These are phyloP conservation scores for Entomortierella parvispora DNA, from an alignment of 192 early-diverging fungal genomes.

Conservation along the genomic window DNA sequence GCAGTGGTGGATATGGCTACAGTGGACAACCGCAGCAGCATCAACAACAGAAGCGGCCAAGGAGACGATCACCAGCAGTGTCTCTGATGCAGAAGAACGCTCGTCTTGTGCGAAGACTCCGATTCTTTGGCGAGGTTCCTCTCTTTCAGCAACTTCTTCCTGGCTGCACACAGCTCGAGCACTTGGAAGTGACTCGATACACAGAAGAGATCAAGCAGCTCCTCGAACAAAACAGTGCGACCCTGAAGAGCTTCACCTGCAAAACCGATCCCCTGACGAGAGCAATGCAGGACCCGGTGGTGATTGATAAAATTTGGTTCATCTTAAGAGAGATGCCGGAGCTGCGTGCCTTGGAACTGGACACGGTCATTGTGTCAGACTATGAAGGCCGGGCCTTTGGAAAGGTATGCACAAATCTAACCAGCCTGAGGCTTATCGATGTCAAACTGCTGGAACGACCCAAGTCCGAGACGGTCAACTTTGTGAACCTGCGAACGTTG, in stretches of 20 bases:
- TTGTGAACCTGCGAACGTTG: constrained; percentile 1
- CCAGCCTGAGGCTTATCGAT: constrained; percentile 5
- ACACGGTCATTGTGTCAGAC: constrained; percentile 24
- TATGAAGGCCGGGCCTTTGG: constrained; percentile 17
- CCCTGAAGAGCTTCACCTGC: constrained; percentile 13
- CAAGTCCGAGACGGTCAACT: constrained; percentile 8
- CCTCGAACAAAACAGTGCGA: constrained; percentile 10
- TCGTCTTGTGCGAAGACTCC: constrained; percentile 3
- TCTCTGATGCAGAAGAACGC: constrained; percentile 12
- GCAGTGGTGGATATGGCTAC: neutral
- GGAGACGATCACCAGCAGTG: neutral
- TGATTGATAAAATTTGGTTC: constrained; percentile 13
- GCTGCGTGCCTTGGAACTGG: constrained; percentile 2
- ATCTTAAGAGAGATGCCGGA: constrained; percentile 1
- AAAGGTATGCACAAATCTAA: constrained; percentile 2
- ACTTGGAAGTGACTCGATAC: constrained; percentile 15
- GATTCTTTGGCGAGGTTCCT: constrained; percentile 15
- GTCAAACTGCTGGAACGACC: constrained; percentile 24
- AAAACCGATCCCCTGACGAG: constrained; percentile 7
- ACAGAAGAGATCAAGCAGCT: constrained; percentile 13
- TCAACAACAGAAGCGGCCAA: neutral
- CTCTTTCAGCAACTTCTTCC: constrained; percentile 7
- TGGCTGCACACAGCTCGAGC: constrained; percentile 6
- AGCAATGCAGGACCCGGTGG: neutral
- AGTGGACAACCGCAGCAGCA: neutral